Evolutionary conservation across 1,284 basidiomycete genomes (phyloP).

Genomic region (Retiboletus flavoniger): DNA sequence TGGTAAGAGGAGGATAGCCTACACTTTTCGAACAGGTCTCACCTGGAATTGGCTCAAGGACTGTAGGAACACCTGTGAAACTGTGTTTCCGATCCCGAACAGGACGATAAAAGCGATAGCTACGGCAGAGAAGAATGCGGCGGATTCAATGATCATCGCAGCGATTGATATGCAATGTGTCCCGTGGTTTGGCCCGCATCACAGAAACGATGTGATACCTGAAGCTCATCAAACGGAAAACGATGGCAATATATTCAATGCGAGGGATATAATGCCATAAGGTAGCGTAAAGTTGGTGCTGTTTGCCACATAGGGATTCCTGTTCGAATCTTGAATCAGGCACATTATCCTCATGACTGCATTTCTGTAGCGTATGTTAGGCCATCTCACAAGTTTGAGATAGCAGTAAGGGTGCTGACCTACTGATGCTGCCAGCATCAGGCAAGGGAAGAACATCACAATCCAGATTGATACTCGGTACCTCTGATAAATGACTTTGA

Average conservation of each 20-base stretch:
- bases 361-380: not conserved
- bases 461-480: conserved; percentile 12
- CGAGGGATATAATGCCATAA: conserved; percentile 21
- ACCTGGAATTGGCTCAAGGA: conserved; percentile 25
- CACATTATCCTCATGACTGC: conserved; percentile 12
- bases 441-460: conserved; percentile 17
- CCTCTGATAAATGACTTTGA: conserved; percentile 24
- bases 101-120: conserved; percentile 15
- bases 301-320: conserved; percentile 11
- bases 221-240: conserved; percentile 15
- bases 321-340: conserved; percentile 16
- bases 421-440: conserved; percentile 12
- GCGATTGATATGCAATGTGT: conserved; percentile 21
- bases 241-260: conserved; percentile 26
- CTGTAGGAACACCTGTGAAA: conserved; percentile 14
- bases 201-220: not conserved
- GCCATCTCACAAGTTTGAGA: too few species aligned
- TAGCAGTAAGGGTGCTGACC: conserved; percentile 8
- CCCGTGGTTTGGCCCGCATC: conserved; percentile 15
- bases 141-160: conserved; percentile 25
- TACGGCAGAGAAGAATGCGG: conserved; percentile 17
- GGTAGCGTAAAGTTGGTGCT: conserved; percentile 22
- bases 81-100: conserved; percentile 14
- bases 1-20: not conserved
- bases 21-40: not conserved